These are phyloP conservation scores for Yamadazyma aaseri DNA, from an alignment of 1,139 yeast genomes.

Conservation along the genomic window DNA sequence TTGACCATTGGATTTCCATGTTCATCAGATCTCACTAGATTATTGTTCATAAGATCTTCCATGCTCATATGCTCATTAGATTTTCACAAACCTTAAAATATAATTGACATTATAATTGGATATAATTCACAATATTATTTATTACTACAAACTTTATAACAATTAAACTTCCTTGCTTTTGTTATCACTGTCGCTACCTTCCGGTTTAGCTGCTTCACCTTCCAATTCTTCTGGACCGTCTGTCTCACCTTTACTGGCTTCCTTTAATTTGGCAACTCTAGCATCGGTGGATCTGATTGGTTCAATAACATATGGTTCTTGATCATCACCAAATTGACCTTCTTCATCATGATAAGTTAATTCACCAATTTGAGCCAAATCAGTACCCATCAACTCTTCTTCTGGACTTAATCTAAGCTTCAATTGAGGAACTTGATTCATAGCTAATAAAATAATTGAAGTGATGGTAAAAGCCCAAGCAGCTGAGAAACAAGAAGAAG, in stretches of 20 bases:
- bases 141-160: not conserved
- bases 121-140: too few relatives aligned
- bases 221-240: constrained; percentile 18
- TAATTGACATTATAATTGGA: too few relatives aligned
- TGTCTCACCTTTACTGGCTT: constrained; percentile 12
- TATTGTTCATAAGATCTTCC: too few relatives aligned
- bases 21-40: too few relatives aligned
- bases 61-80: too few relatives aligned
- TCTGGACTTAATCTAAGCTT: constrained; percentile 84
- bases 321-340: constrained; percentile 22
- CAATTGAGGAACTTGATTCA: constrained; percentile 82
- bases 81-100: too few relatives aligned
- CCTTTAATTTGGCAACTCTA: constrained; percentile 35
- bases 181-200: constrained; percentile 16
- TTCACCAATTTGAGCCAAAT: constrained; percentile 85
- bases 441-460: constrained; percentile 60
- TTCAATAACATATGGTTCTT: constrained; percentile 62
- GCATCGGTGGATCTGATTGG: constrained; percentile 65
- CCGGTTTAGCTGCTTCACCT: constrained; percentile 19
- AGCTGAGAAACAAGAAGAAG: constrained; percentile 73
- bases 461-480: constrained; percentile 83
- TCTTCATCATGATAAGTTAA: constrained; percentile 61
- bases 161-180: constrained; percentile 14
- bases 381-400: constrained; percentile 89
- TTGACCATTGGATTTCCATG: too few relatives aligned